A percentile compares a stretch with the other conserved stretches of the same genome.
Conservation (phyloP, 1,284 basidiomycete genomes). For the Anthracocystis panici-leucophaei region DNA sequence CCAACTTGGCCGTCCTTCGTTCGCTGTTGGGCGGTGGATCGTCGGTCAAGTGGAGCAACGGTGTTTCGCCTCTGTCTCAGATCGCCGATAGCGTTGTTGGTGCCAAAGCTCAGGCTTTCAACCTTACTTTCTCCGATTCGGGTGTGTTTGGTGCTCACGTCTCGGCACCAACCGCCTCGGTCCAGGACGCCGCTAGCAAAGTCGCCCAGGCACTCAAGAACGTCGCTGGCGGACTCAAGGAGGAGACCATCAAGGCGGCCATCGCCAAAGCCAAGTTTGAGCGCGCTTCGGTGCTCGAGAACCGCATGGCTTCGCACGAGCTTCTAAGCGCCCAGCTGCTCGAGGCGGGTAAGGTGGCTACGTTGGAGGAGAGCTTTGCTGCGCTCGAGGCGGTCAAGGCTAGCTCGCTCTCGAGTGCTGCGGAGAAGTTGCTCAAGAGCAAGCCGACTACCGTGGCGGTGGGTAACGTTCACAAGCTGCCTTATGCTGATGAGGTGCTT, state of each 20-base stretch:
- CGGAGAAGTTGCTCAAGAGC: slow-evolving; percentile 64
- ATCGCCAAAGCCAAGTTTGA: slow-evolving; percentile 68
- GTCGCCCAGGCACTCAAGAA: slow-evolving; percentile 61
- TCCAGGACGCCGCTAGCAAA: slow-evolving; percentile 56
- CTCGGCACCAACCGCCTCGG: slow-evolving; percentile 54
- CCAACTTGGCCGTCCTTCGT: slow-evolving; percentile 65
- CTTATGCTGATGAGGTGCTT: slow-evolving; percentile 67
- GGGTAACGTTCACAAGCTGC: slow-evolving; percentile 64
- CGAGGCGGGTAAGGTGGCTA: slow-evolving; percentile 39
- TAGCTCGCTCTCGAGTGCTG: slow-evolving; percentile 45
- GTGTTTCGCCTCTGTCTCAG: slow-evolving; percentile 60
- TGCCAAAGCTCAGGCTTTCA: slow-evolving; percentile 63
- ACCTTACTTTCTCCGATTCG: slow-evolving; percentile 61
- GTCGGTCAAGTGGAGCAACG: slow-evolving; percentile 67
- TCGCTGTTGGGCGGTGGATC: slow-evolving; percentile 64
- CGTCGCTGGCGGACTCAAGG: slow-evolving; percentile 54
- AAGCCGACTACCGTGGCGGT: slow-evolving; percentile 67
- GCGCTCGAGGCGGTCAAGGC: slow-evolving; percentile 61
- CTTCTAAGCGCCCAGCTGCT: slow-evolving; percentile 58
- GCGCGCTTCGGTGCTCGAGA: slow-evolving; percentile 58
- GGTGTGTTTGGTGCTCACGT: slow-evolving; percentile 67
- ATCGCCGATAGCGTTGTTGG: slow-evolving; percentile 46
- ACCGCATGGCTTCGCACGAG: slow-evolving; percentile 56
- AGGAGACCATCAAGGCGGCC: slow-evolving; percentile 58
- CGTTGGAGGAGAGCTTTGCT: slow-evolving; percentile 52